phyloP scores from a whole-genome alignment of 192 early-diverging fungal species.

The Linnemannia elongata region DNA sequence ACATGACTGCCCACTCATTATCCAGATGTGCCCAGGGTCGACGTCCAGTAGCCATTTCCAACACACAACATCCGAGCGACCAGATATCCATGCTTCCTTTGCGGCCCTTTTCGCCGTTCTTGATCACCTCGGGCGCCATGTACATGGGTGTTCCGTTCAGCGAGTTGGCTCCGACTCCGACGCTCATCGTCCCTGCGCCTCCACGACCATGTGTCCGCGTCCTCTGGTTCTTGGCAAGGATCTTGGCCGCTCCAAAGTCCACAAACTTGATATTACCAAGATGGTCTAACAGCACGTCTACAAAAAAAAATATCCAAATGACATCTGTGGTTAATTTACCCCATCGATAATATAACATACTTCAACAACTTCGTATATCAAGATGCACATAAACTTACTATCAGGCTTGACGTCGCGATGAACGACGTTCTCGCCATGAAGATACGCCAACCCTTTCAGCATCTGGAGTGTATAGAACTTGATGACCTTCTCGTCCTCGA shows the following conservation, averaged over 20 bases:
- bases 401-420: slow-evolving; percentile 93
- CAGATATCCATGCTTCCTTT: slow-evolving; percentile 93
- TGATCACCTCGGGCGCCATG: slow-evolving; percentile 87
- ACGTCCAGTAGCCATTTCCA: slow-evolving; percentile 93
- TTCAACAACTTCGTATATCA: background rate
- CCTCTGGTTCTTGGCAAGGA: slow-evolving; percentile 81
- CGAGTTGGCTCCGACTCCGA: slow-evolving; percentile 71
- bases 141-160: slow-evolving; percentile 75
- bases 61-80: slow-evolving; percentile 90
- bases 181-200: slow-evolving; percentile 38
- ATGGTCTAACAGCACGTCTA: slow-evolving; percentile 86
- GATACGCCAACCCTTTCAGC: slow-evolving; percentile 85
- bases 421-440: slow-evolving; percentile 87
- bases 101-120: slow-evolving; percentile 77
- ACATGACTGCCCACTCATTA: slow-evolving; percentile 97
- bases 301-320: background rate
- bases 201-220: slow-evolving; percentile 64
- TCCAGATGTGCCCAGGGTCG: slow-evolving; percentile 91
- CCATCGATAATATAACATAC: background rate
- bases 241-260: slow-evolving; percentile 93
- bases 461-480: slow-evolving; percentile 86
- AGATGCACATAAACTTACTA: slow-evolving; percentile 63
- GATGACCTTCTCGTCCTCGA: slow-evolving; percentile 80
- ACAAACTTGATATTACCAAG: slow-evolving; percentile 85
- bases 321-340: background rate